Evolutionary conservation across 306 rosid genomes (phyloP), one percentile per base, ranked within the genome.

Genomic region (Delonix regia): DNA sequence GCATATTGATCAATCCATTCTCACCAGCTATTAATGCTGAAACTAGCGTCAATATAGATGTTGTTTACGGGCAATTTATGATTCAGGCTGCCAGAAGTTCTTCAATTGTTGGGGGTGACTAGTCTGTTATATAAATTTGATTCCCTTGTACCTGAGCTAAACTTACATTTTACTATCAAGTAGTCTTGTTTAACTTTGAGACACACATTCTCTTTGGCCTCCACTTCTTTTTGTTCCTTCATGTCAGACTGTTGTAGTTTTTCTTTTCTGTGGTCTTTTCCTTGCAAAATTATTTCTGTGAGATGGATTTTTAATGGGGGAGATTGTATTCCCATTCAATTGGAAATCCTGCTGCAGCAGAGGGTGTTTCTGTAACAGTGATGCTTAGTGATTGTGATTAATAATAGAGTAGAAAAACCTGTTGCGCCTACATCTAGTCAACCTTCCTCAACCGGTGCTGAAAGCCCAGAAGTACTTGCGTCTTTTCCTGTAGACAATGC

Each of bases 271-370:
- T 38, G 9, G 69, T 30, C 60, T 67, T 41, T 52, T 73, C 69
- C 70, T 44, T 65, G 62, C 44, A n/a, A 41, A 28, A 18, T 39
- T 33, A 28, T 56, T 57, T 57, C 56, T 41, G 22, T 7, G 38
- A 57, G 44, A 28, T 47, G 49, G 51, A 78, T 47, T 56, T 73
- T 65, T 38, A 65, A 39, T 49, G 49, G 73, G 45, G 80, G 27
- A 33, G 24, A 62, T 16, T 30, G 13, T 62, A 61, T 57, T 57
- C 36, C 38, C 64, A 25, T 57, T 57, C 0, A 14, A 25, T 12
- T 13, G 9, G 47, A 14, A 42, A 42, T 21, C 61, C 27, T 22
- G 30, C 61, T 24, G 13, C 9, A 10, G 47, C 47, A 8, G 44
- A 7, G 1, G 9, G n/a, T n/a, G n/a, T n/a, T n/a, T n/a, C n/a